These are phyloP conservation scores for Dissoconium aciculare DNA, from an alignment of 2,329 filamentous ascomycete genomes.

Conservation along the genomic window DNA sequence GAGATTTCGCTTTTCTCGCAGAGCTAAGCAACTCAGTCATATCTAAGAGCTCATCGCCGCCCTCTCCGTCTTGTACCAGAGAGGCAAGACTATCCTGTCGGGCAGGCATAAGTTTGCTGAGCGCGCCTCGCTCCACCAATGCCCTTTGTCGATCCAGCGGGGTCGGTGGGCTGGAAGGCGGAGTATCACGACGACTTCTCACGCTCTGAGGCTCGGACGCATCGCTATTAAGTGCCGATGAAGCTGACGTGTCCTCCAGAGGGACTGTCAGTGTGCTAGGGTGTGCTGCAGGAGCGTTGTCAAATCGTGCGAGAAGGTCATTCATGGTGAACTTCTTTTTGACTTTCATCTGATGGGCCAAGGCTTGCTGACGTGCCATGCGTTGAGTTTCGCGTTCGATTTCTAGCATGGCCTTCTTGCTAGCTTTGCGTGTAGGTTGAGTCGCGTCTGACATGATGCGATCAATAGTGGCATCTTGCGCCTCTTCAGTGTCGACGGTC, in stretches of 20 bases:
- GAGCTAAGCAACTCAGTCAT: constrained; percentile 18
- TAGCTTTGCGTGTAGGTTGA: constrained; percentile 66
- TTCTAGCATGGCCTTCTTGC: constrained; percentile 87
- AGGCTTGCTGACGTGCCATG: constrained; percentile 75
- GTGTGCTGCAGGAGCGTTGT: constrained; percentile 30
- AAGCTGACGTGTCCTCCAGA: constrained; percentile 10
- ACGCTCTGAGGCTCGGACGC: constrained; percentile 8
- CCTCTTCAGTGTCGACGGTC: constrained; percentile 12
- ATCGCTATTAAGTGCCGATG: constrained; percentile 21
- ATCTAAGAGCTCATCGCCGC: constrained; percentile 17
- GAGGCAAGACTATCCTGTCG: constrained; percentile 18
- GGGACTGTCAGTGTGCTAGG: constrained; percentile 2
- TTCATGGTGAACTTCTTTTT: constrained; percentile 81
- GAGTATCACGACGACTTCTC: constrained; percentile 21
- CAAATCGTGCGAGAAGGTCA: constrained; percentile 71
- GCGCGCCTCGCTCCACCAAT: constrained; percentile 20
- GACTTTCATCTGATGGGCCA: constrained; percentile 71
- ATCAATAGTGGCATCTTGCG: constrained; percentile 14
- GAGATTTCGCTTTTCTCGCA: too few species aligned
- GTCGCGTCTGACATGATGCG: constrained; percentile 27
- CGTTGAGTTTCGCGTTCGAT: constrained; percentile 93
- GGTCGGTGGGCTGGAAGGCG: constrained; percentile 32
- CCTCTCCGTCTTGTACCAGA: constrained; percentile 12
- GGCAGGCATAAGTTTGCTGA: constrained; percentile 20
- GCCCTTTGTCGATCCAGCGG: constrained; percentile 23